phyloP scores from a whole-genome alignment of 352 stramenopile species.

The Phytopythium kandeliae region DNA sequence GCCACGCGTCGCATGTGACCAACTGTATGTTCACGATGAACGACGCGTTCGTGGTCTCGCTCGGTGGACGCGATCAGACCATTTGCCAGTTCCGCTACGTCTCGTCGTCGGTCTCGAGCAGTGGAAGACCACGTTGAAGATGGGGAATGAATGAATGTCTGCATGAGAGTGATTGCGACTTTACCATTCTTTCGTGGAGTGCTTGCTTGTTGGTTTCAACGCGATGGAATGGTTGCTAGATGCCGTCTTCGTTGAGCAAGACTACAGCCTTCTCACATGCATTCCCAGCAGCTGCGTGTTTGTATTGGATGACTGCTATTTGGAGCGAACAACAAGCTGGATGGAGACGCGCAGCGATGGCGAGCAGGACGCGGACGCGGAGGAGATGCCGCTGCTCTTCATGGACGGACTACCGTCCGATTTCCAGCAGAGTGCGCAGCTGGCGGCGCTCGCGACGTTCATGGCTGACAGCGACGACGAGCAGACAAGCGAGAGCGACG shows the following conservation, averaged over 20 bases:
- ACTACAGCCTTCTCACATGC: too few relatives aligned
- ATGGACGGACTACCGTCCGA: constrained; percentile 57
- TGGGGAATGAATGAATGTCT: too few relatives aligned
- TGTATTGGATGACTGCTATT: too few relatives aligned
- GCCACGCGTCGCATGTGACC: constrained; percentile 70
- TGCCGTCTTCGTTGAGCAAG: too few relatives aligned
- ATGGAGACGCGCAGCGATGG: too few relatives aligned
- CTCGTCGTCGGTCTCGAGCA: background rate
- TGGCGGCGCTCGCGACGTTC: constrained; percentile 72
- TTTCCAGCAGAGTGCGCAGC: constrained; percentile 61
- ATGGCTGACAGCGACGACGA: constrained; percentile 57
- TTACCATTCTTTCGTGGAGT: too few relatives aligned
- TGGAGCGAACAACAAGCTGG: too few relatives aligned
- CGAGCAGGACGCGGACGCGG: constrained; percentile 17
- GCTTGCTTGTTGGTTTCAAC: too few relatives aligned
- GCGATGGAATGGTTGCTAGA: too few relatives aligned
- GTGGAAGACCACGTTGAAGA: too few relatives aligned
- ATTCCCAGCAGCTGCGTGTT: too few relatives aligned
- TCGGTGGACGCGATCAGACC: constrained; percentile 62
- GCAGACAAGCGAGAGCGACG: constrained; percentile 7
- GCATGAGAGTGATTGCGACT: too few relatives aligned
- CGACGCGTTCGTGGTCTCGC: constrained; percentile 69
- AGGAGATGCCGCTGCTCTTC: constrained; percentile 78
- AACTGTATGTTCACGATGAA: constrained; percentile 57
- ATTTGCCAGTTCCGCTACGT: constrained; percentile 69